Conservation (phyloP, 176 grass and related monocot genomes). For the Microstegium vimineum region DNA sequence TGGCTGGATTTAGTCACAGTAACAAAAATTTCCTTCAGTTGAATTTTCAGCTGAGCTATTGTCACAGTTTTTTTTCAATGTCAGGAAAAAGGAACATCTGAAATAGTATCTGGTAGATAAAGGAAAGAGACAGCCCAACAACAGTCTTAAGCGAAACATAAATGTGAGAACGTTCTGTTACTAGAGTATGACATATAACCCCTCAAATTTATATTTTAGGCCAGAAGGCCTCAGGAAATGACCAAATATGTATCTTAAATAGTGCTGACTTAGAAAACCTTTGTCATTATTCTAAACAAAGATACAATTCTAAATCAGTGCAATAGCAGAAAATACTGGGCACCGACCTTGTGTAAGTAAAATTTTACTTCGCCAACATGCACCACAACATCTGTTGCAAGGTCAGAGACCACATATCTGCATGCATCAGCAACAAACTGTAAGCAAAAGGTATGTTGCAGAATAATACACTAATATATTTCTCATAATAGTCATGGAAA, state of each 20-base stretch:
- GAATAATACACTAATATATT: neutral
- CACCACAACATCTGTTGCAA: conserved; percentile 79
- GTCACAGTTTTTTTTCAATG: neutral
- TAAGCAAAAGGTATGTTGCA: conserved; percentile 8
- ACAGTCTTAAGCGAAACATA: conserved; percentile 12
- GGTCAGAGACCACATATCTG: conserved; percentile 89
- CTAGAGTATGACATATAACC: neutral
- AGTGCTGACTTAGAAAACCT: neutral
- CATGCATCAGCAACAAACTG: conserved; percentile 6
- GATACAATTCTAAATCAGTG: conserved; percentile 8
- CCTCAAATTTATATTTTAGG: neutral
- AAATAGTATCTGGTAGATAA: conserved; percentile 19
- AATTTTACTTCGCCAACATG: conserved; percentile 68
- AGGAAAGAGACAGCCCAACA: conserved; percentile 28
- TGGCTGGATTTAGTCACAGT: neutral
- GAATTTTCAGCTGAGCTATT: conserved; percentile 4
- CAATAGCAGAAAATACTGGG: neutral
- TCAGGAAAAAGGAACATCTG: conserved; percentile 1
- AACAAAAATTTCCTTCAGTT: neutral
- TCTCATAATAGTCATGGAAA: neutral
- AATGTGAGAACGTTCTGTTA: conserved; percentile 9
- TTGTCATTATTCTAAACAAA: neutral
- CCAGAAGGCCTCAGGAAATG: neutral
- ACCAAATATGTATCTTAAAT: neutral
- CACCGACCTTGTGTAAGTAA: conserved; percentile 83